Evolutionary conservation across 2,329 filamentous ascomycete species (phyloP).

Genomic region (Alternaria rosae): DNA sequence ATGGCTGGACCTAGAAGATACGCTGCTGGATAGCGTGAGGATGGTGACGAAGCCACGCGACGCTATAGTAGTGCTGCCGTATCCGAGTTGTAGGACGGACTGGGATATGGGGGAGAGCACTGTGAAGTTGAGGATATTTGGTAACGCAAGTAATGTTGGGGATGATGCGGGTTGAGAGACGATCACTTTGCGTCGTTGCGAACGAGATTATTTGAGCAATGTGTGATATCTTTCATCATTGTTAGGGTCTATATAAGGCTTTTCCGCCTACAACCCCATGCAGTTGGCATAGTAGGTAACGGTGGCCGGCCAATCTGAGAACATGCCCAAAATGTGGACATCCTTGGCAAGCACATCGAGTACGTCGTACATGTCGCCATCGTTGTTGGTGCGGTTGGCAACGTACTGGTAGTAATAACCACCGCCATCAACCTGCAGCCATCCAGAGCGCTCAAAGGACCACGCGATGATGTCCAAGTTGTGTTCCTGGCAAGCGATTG

Average conservation of each 20-base stretch:
- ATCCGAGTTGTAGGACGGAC: conserved; percentile 33
- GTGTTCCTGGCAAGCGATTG: conserved; percentile 65
- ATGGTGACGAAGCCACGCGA: conserved; percentile 22
- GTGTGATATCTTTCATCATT: background rate
- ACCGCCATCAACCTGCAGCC: conserved; percentile 59
- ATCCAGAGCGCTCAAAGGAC: conserved; percentile 72
- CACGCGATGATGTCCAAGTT: conserved; percentile 72
- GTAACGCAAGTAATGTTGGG: background rate
- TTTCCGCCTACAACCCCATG: conserved; percentile 54
- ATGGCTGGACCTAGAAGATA: conserved; percentile 39
- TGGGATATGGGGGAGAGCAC: conserved; percentile 36
- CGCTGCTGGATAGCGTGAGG: conserved; percentile 35
- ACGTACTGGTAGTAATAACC: conserved; percentile 53
- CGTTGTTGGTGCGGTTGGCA: conserved; percentile 62
- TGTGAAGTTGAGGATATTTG: conserved; percentile 30
- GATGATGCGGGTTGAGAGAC: background rate
- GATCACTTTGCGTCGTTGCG: background rate
- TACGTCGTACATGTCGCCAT: conserved; percentile 71
- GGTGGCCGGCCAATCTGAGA: conserved; percentile 74
- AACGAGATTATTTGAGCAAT: background rate
- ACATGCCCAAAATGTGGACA: conserved; percentile 68
- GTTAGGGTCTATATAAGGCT: background rate
- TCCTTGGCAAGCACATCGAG: conserved; percentile 69
- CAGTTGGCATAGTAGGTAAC: conserved; percentile 77
- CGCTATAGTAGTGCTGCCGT: conserved; percentile 42